Evolutionary conservation across 2,329 filamentous ascomycete species (phyloP).

Genomic region (Stemphylium vesicarium): DNA sequence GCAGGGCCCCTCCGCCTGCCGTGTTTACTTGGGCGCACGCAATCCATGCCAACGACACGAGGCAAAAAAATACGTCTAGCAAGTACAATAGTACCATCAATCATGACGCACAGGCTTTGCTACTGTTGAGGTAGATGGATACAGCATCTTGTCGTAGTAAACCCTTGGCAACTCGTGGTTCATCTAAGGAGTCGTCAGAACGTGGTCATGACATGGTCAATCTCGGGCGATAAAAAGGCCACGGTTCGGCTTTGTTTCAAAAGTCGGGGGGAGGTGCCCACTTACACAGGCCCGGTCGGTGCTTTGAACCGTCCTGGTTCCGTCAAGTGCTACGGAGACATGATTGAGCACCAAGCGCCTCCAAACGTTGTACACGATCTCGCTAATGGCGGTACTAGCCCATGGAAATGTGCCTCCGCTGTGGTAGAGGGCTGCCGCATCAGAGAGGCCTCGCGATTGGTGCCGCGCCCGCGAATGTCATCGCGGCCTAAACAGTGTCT

Average conservation of each 20-base stretch:
- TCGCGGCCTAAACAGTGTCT: not conserved
- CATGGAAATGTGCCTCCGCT: not conserved
- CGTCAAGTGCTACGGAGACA: slow-evolving; percentile 2
- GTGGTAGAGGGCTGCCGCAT: not conserved
- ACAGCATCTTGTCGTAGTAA: not conserved
- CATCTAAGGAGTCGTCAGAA: slow-evolving; percentile 14
- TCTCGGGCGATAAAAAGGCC: not conserved
- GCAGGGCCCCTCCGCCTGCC: slow-evolving; percentile 7
- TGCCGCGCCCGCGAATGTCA: slow-evolving; percentile 4
- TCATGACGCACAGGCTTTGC: not conserved
- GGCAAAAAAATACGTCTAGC: not conserved
- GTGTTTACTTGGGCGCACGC: slow-evolving; percentile 3
- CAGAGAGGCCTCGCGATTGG: not conserved
- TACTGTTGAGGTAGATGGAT: not conserved
- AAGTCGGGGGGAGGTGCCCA: not conserved
- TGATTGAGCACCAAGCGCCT: not conserved
- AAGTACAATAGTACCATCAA: not conserved
- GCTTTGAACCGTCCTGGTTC: not conserved
- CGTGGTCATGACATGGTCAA: not conserved
- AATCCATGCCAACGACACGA: slow-evolving; percentile 2
- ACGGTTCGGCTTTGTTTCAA: not conserved
- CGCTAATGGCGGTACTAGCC: slow-evolving; percentile 1
- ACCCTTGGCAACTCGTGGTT: slow-evolving; percentile 8
- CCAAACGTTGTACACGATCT: slow-evolving; percentile 1
- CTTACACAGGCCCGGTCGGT: slow-evolving; percentile 4